These are phyloP conservation scores for Talaromyces sp. DNA, from an alignment of 2,329 filamentous ascomycete genomes.

Conservation along the genomic window DNA sequence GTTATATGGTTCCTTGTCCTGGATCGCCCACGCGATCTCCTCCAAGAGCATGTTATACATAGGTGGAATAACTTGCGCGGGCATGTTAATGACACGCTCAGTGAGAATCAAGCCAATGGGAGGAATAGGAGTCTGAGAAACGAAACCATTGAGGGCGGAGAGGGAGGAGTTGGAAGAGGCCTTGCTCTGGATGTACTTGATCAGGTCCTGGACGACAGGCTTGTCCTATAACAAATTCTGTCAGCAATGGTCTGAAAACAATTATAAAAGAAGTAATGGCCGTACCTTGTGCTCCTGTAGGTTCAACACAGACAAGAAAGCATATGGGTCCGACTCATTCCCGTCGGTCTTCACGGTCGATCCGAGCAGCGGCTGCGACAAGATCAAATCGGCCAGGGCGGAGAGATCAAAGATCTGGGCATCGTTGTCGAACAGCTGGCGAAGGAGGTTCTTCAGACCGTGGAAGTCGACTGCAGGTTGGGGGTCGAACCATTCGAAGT, in stretches of 20 bases:
- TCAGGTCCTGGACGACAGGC: conserved; percentile 70
- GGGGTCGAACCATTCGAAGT: conserved; percentile 99
- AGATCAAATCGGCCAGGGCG: conserved; percentile 79
- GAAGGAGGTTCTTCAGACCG: conserved; percentile 83
- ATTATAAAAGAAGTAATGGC: too few relatives aligned
- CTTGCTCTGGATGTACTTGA: conserved; percentile 68
- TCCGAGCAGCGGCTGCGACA: conserved; percentile 83
- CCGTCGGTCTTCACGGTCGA: conserved; percentile 98
- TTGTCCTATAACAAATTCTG: conserved; percentile 56
- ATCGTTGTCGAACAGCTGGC: conserved; percentile 91
- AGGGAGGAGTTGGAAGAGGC: conserved; percentile 58
- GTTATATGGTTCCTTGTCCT: conserved; percentile 87
- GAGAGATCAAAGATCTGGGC: conserved; percentile 84
- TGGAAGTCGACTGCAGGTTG: conserved; percentile 89
- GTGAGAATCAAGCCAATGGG: conserved; percentile 86
- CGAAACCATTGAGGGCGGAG: conserved; percentile 59
- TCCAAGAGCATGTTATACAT: conserved; percentile 94
- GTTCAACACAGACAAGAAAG: conserved; percentile 87
- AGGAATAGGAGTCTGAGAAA: conserved; percentile 55
- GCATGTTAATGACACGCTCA: conserved; percentile 94
- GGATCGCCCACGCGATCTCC: conserved; percentile 83
- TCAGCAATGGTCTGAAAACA: not conserved
- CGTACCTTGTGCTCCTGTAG: conserved; percentile 71
- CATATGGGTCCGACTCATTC: conserved; percentile 88
- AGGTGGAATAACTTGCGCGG: conserved; percentile 86